Conservation (phyloP, 176 grass and related monocot species). For the Musa schizocarpa region DNA sequence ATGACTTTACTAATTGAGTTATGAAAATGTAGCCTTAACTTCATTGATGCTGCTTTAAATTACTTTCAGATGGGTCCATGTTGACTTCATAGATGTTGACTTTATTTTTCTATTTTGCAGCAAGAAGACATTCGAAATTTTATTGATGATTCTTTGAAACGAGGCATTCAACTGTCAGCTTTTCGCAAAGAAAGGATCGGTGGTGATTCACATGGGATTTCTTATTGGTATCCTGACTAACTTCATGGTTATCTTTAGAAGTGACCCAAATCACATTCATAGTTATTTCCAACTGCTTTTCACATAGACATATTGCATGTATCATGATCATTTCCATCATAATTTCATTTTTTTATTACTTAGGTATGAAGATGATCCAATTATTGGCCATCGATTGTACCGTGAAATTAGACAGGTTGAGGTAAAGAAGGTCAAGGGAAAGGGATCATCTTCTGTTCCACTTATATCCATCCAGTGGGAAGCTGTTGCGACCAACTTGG, state of each 20-base stretch:
- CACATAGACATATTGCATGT: neutral
- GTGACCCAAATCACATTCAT: neutral
- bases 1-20: neutral
- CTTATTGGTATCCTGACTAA: conserved; percentile 19
- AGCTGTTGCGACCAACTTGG: conserved; percentile 72
- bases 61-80: neutral
- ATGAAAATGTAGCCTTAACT: neutral
- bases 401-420: conserved; percentile 84
- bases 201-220: conserved; percentile 83
- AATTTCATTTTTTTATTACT: conserved; percentile 17
- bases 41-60: neutral
- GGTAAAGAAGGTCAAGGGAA: conserved; percentile 47
- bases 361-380: conserved; percentile 88
- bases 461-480: conserved; percentile 78
- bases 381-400: conserved; percentile 81
- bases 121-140: conserved; percentile 91
- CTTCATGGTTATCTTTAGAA: neutral
- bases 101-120: conserved; percentile 44
- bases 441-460: conserved; percentile 30
- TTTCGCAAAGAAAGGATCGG: conserved; percentile 84
- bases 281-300: neutral
- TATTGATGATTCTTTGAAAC: conserved; percentile 84
- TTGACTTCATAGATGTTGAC: neutral
- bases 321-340: conserved; percentile 12
- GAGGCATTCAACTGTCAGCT: conserved; percentile 45